These are phyloP conservation scores for Populus simonii DNA, from an alignment of 345 rosid genomes.

Conservation along the genomic window DNA sequence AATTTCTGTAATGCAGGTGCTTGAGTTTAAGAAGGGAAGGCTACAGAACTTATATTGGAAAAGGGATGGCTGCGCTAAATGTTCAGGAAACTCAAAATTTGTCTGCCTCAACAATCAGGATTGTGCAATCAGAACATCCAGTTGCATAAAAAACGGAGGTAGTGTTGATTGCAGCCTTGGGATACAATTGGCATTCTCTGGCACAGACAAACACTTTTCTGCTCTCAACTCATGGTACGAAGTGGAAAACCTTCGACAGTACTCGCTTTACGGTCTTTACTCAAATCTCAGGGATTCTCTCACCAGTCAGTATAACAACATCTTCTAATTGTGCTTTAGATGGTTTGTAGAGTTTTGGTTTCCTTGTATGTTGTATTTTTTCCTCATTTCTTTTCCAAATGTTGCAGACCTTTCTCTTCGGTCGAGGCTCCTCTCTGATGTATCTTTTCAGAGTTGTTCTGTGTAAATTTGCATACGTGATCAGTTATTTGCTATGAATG, in stretches of 20 bases:
- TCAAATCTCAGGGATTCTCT: slow-evolving; percentile 74
- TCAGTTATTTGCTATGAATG: background rate
- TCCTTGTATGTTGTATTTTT: slow-evolving; percentile 5
- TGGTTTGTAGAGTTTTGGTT: slow-evolving; percentile 5
- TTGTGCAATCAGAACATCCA: slow-evolving; percentile 67
- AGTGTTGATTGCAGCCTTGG: slow-evolving; percentile 88
- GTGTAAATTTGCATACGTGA: slow-evolving; percentile 5
- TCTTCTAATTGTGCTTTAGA: slow-evolving; percentile 38
- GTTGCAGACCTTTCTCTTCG: background rate
- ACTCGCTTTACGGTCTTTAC: slow-evolving; percentile 85
- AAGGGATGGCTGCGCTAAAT: slow-evolving; percentile 84
- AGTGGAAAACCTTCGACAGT: slow-evolving; percentile 83
- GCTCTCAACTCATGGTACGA: slow-evolving; percentile 95
- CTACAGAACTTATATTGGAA: slow-evolving; percentile 93
- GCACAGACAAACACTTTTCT: slow-evolving; percentile 87
- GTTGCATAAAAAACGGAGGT: slow-evolving; percentile 71
- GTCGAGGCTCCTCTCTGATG: background rate
- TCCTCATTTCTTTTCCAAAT: background rate
- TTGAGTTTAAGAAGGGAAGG: slow-evolving; percentile 87
- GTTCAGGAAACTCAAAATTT: slow-evolving; percentile 51
- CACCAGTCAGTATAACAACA: slow-evolving; percentile 55
- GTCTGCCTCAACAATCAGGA: slow-evolving; percentile 83
- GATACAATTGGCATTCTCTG: slow-evolving; percentile 92
- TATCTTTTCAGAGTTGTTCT: background rate
- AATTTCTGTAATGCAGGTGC: slow-evolving; percentile 51